Evolutionary conservation across 306 rosid species (phyloP).

Genomic region (Cucumis sativus): Cucumber_9930_V3 NC_026657.2:34537501-34538000

Average conservation of each 20-base stretch:
- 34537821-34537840: conserved; percentile 95
- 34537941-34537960: too few species aligned
- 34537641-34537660: background rate
- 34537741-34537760: conserved; percentile 32
- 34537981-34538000: too few species aligned
- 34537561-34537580: background rate
- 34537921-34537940: too few species aligned
- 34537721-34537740: background rate
- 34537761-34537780: conserved; percentile 72
- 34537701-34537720: background rate
- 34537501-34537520: background rate
- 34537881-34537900: background rate
- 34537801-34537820: conserved; percentile 90
- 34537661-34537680: background rate
- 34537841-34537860: conserved; percentile 97
- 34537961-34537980: too few species aligned
- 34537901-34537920: too few species aligned
- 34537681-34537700: background rate
- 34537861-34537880: conserved; percentile 39
- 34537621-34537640: background rate
- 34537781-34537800: conserved; percentile 54
- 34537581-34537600: background rate
- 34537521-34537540: background rate
- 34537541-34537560: background rate
- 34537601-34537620: background rate